These are phyloP conservation scores for Pythium sukuiense DNA, from an alignment of 352 stramenopile species.

Conservation along the genomic window DNA sequence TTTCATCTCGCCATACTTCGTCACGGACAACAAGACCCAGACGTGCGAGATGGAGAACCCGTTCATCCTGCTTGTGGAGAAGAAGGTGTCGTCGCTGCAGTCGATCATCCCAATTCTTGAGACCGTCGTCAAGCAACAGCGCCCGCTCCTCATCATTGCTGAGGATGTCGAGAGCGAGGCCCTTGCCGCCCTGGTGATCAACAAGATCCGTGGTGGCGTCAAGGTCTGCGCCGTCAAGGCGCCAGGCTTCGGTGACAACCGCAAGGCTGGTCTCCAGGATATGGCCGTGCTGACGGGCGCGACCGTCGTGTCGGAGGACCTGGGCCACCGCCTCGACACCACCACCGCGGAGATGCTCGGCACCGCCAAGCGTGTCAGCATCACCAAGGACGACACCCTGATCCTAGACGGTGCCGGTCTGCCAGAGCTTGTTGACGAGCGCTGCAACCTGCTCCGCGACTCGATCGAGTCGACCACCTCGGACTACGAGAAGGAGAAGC, in stretches of 20 bases:
- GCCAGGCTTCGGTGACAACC: constrained; percentile 99
- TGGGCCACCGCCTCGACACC: constrained; percentile 98
- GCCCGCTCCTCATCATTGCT: constrained; percentile 98
- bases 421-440: constrained; percentile 94
- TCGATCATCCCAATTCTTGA: constrained; percentile 97
- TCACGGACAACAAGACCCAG: constrained; percentile 99
- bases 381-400: constrained; percentile 99
- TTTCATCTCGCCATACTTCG: constrained; percentile 99
- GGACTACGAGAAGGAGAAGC: constrained; percentile 99
- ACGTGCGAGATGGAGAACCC: constrained; percentile 99
- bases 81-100: constrained; percentile 98
- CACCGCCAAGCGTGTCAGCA: constrained; percentile 92
- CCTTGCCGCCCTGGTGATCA: constrained; percentile 98
- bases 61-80: constrained; percentile 99
- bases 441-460: constrained; percentile 94
- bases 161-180: constrained; percentile 99
- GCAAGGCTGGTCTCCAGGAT: constrained; percentile 99
- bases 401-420: constrained; percentile 96
- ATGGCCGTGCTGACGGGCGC: constrained; percentile 98
- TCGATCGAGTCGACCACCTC: constrained; percentile 96
- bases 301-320: constrained; percentile 98
- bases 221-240: constrained; percentile 99
- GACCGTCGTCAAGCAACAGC: constrained; percentile 95
- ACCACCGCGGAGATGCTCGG: constrained; percentile 95
- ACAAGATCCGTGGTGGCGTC: constrained; percentile 99